These are phyloP conservation scores for Carex littledalei DNA, from an alignment of 176 grass and related monocot genomes.

Conservation along the genomic window DNA sequence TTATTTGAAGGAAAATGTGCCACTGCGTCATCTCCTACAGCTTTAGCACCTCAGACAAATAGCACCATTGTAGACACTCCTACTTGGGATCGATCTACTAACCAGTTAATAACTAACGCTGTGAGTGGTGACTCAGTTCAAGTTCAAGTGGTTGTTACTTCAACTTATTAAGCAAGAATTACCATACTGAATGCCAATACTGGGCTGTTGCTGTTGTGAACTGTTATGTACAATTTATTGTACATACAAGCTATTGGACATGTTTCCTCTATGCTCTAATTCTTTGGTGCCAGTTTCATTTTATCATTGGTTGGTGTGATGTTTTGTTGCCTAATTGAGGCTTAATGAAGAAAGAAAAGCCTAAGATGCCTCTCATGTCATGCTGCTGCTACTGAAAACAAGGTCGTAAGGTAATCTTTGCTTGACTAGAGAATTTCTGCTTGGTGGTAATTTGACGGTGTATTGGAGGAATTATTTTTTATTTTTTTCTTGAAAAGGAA, in stretches of 20 bases:
- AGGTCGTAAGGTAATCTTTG: neutral
- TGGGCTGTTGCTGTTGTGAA: neutral
- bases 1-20: constrained; percentile 35
- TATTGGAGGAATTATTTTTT: neutral
- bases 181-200: neutral
- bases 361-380: neutral
- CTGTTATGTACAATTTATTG: neutral
- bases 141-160: constrained; percentile 42
- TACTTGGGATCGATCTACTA: constrained; percentile 29
- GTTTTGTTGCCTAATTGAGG: neutral
- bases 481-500: neutral
- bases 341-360: neutral
- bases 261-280: neutral
- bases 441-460: neutral
- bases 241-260: neutral
- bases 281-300: neutral
- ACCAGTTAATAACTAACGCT: constrained; percentile 45
- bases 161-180: constrained; percentile 24
- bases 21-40: constrained; percentile 25
- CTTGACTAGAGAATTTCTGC: neutral
- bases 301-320: neutral
- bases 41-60: constrained; percentile 29
- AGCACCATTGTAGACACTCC: constrained; percentile 28
- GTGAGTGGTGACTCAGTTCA: constrained; percentile 37
- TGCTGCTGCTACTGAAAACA: neutral